These are phyloP conservation scores for Phytophthora pinifolia DNA, from an alignment of 352 stramenopile species.

Conservation along the genomic window DNA sequence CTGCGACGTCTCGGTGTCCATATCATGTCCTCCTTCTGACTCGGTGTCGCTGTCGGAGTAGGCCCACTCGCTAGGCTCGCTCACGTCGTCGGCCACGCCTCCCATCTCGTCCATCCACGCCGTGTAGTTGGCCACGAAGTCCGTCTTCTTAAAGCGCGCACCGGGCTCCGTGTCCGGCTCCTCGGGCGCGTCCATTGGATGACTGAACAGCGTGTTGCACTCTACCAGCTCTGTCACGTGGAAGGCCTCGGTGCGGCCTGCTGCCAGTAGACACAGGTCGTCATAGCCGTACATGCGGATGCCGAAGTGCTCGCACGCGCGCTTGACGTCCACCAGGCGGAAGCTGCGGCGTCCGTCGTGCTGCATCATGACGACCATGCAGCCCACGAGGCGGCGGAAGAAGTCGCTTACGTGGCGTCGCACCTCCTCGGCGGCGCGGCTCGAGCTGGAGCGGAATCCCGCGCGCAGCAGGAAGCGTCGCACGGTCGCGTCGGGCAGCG, in stretches of 20 bases:
- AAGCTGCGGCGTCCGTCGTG: slow-evolving; percentile 47
- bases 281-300: slow-evolving; percentile 83
- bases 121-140: slow-evolving; percentile 65
- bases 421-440: slow-evolving; percentile 35
- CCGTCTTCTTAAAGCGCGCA: slow-evolving; percentile 46
- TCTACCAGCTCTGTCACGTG: slow-evolving; percentile 82
- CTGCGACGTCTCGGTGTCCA: slow-evolving; percentile 18
- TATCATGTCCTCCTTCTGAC: slow-evolving; percentile 26
- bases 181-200: slow-evolving; percentile 33
- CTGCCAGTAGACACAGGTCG: slow-evolving; percentile 59
- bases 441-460: slow-evolving; percentile 57
- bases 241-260: slow-evolving; percentile 30
- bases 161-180: slow-evolving; percentile 67
- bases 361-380: slow-evolving; percentile 51
- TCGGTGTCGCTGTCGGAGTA: slow-evolving; percentile 71
- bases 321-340: slow-evolving; percentile 65
- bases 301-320: slow-evolving; percentile 57
- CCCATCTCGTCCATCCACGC: slow-evolving; percentile 41
- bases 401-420: slow-evolving; percentile 56
- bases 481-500: slow-evolving; percentile 47
- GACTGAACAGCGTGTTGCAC: slow-evolving; percentile 35
- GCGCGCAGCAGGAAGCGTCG: slow-evolving; percentile 74
- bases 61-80: slow-evolving; percentile 55
- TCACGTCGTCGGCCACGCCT: slow-evolving; percentile 44
- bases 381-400: slow-evolving; percentile 50